phyloP scores from a whole-genome alignment of 2,329 filamentous ascomycete genomes.

The Trichoderma oligosporum region DNA sequence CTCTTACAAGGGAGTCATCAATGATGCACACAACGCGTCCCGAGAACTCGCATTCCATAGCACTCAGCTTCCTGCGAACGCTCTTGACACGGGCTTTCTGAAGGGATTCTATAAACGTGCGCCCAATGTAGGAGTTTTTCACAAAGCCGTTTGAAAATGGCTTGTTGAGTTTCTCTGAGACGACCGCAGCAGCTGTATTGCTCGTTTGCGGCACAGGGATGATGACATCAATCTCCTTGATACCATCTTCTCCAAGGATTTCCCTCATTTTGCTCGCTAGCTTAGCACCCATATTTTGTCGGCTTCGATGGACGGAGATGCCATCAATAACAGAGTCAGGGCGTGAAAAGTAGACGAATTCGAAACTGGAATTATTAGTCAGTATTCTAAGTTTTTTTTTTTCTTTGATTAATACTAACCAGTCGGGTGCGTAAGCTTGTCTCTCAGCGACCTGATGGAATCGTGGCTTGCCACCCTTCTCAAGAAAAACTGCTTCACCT shows the following conservation, averaged over 20 bases:
- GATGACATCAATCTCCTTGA: conserved; percentile 76
- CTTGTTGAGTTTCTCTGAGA: conserved; percentile 72
- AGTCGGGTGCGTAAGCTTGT: conserved; percentile 71
- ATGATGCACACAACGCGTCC: conserved; percentile 74
- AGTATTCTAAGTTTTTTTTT: no score
- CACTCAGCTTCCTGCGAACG: conserved; percentile 83
- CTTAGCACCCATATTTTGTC: conserved; percentile 81
- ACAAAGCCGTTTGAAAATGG: conserved; percentile 79
- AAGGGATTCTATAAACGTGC: conserved; percentile 16
- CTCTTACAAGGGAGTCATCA: conserved; percentile 32
- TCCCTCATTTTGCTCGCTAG: conserved; percentile 69
- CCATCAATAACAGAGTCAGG: conserved; percentile 82
- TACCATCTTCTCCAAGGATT: conserved; percentile 62
- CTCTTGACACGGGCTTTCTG: conserved; percentile 83
- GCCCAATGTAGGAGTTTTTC: conserved; percentile 68
- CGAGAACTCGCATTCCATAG: conserved; percentile 80
- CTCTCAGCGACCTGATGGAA: conserved; percentile 70
- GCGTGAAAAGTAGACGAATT: conserved; percentile 82
- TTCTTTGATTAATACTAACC: conserved; percentile 12
- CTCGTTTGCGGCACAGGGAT: conserved; percentile 76
- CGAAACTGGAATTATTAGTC: conserved; percentile 47
- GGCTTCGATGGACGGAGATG: conserved; percentile 78
- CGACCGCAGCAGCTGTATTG: conserved; percentile 72
- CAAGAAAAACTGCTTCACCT: conserved; percentile 80
- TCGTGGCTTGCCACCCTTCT: conserved; percentile 69